These are phyloP conservation scores for Erodium moschatum DNA, from an alignment of 441 rosid genomes.

Conservation along the genomic window DNA sequence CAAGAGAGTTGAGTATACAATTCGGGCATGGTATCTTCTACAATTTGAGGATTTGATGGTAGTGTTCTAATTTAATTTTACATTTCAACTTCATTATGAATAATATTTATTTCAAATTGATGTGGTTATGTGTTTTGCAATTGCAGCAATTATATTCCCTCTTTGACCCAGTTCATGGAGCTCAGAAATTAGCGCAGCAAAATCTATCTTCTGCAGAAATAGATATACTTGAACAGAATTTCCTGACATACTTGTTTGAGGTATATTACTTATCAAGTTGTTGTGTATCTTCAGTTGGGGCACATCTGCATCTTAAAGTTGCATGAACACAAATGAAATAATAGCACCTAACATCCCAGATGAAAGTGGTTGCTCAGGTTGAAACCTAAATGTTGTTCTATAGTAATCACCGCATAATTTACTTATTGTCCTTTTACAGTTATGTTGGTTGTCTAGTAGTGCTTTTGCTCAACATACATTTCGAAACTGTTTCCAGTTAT, in stretches of 20 bases:
- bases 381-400: not conserved
- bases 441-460: not conserved
- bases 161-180: constrained; percentile 67
- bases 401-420: not conserved
- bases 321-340: not conserved
- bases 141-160: constrained; percentile 63
- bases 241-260: constrained; percentile 58
- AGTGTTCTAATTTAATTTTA: not conserved
- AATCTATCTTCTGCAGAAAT: constrained; percentile 46
- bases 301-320: not conserved
- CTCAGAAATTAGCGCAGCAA: constrained; percentile 56
- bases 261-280: constrained; percentile 18
- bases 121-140: not conserved
- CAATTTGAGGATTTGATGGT: constrained; percentile 83
- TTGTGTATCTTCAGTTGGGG: not conserved
- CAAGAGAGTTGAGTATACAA: constrained; percentile 66
- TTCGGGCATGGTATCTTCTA: constrained; percentile 72
- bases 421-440: not conserved
- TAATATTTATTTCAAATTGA: not conserved
- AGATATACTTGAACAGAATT: constrained; percentile 56
- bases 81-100: not conserved
- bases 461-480: not conserved
- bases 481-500: not conserved
- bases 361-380: not conserved
- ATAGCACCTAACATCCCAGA: not conserved